Base-by-base conservation (phyloP, 78 protist species). In the Dictyostelium brefeldianum region DNA sequence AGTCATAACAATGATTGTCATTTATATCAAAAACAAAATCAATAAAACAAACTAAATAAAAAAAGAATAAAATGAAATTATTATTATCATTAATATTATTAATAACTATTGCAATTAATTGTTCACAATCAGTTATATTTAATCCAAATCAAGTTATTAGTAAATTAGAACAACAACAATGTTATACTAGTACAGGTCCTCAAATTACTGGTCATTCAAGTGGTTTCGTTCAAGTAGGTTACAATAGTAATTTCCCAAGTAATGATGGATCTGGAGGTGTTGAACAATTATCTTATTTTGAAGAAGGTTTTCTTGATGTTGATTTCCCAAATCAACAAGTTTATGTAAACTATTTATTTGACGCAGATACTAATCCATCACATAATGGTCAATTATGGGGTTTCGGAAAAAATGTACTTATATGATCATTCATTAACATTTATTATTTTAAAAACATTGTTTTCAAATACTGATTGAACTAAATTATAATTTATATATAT, bases 231-330 rank as follows among this genome's bases (percentile, higher is more conserved):
- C 36, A 62, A 25, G 11, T 62, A 22, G 27, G 70, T 62, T 62
- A 25, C 70, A 62, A 62, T 62, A 31, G 70, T 62, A 62, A 62
- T 62, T 62, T 62, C 70, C 70, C 70, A 62, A 31, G 70, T 25
- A n/a, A 8, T 11, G 17, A 22, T 22, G 70, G 70, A 12, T 3
- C 43, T 3, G 20, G 18, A 8, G 70, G 70, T 25, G 17, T 62
- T 62, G 20, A n/a, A 25, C 70, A 62, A 62, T 25, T 62, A 62
- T 62, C 70, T 25, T 62, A 11, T 17, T 62, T 62, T 62, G 70
- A 62, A 62, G 27, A 62, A 22, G 70, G 70, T 62, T 22, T 62
- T 17, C 11, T 62, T 3, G 70, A 62, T 25, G 27, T 62, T 29
- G 70, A 62, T 25, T 62, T 22, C 4, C 17, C 22, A 10, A 31